These are phyloP conservation scores for Exophiala alcalophila DNA, from an alignment of 2,329 filamentous ascomycete genomes.

Conservation along the genomic window DNA sequence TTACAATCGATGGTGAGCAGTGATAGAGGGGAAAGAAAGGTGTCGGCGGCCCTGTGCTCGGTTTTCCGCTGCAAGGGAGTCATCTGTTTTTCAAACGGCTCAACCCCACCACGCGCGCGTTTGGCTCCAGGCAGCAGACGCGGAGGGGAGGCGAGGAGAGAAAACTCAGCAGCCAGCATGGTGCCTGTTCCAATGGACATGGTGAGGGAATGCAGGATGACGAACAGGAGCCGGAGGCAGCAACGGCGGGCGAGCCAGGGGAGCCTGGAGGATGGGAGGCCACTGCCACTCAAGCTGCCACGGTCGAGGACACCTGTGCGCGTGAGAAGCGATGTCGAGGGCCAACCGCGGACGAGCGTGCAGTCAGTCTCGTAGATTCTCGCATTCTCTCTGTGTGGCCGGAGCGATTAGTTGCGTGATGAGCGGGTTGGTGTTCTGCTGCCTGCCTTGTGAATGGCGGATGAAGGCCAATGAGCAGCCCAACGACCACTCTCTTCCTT, in stretches of 20 bases:
- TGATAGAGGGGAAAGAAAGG: slow-evolving; percentile 10
- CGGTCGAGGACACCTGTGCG: no score
- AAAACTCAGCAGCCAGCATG: slow-evolving; percentile 1
- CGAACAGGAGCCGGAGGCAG: slow-evolving; percentile 16
- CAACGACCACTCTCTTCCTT: slow-evolving; percentile 10
- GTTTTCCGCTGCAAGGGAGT: slow-evolving; percentile 19
- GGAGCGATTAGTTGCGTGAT: slow-evolving; percentile 25
- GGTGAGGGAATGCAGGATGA: slow-evolving; percentile 18
- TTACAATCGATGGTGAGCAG: not conserved
- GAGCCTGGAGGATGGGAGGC: no score
- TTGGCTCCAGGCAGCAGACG: slow-evolving; percentile 17
- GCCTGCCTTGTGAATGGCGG: slow-evolving; percentile 20
- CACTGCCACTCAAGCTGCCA: not conserved
- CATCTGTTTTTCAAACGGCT: slow-evolving; percentile 15
- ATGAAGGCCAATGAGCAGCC: slow-evolving; percentile 24
- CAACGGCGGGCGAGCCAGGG: no score
- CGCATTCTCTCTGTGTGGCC: slow-evolving; percentile 5
- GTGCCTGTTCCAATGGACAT: slow-evolving; percentile 12
- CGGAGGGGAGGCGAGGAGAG: slow-evolving; percentile 13
- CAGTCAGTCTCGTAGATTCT: slow-evolving; percentile 1
- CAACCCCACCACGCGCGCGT: slow-evolving; percentile 19
- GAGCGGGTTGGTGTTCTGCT: slow-evolving; percentile 14
- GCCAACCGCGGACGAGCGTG: slow-evolving; percentile 4
- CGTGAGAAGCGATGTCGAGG: not conserved
- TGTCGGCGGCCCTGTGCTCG: slow-evolving; percentile 14